These are phyloP conservation scores for Coemansia sp. DNA, from an alignment of 192 early-diverging fungal genomes.

Conservation along the genomic window DNA sequence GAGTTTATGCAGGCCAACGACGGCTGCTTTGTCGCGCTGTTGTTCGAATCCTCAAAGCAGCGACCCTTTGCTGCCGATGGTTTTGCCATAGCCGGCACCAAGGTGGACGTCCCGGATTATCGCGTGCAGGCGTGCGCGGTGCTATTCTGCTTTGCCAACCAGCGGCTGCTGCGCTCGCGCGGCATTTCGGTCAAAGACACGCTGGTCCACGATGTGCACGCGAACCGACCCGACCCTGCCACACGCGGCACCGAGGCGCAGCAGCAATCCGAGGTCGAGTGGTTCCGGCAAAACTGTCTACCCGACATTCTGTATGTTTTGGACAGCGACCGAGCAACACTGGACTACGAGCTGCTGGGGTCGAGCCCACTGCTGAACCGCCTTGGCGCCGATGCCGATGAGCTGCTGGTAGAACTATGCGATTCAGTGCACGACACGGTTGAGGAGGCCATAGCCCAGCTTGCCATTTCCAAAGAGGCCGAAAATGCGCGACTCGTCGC, in stretches of 20 bases:
- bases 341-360: conserved; percentile 42
- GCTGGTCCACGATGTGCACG: conserved; percentile 28
- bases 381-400: conserved; percentile 27
- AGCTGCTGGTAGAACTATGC: conserved; percentile 35
- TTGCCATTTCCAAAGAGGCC: conserved; percentile 8
- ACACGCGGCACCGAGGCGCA: neutral
- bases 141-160: conserved; percentile 42
- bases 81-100: conserved; percentile 37
- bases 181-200: conserved; percentile 21
- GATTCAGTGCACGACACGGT: conserved; percentile 25
- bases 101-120: conserved; percentile 30
- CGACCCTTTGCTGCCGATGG: conserved; percentile 34
- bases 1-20: conserved; percentile 38
- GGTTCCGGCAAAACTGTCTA: conserved; percentile 48
- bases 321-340: conserved; percentile 15
- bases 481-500: neutral
- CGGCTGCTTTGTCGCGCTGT: conserved; percentile 41
- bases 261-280: conserved; percentile 36
- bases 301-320: conserved; percentile 41
- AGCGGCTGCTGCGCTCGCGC: conserved; percentile 21
- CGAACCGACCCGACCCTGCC: neutral
- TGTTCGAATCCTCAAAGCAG: conserved; percentile 45
- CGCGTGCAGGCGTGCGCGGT: conserved; percentile 45
- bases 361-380: conserved; percentile 34
- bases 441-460: conserved; percentile 11